Conservation (phyloP, 1,139 yeast species). For the Candida pseudoviswanathii region DNA sequence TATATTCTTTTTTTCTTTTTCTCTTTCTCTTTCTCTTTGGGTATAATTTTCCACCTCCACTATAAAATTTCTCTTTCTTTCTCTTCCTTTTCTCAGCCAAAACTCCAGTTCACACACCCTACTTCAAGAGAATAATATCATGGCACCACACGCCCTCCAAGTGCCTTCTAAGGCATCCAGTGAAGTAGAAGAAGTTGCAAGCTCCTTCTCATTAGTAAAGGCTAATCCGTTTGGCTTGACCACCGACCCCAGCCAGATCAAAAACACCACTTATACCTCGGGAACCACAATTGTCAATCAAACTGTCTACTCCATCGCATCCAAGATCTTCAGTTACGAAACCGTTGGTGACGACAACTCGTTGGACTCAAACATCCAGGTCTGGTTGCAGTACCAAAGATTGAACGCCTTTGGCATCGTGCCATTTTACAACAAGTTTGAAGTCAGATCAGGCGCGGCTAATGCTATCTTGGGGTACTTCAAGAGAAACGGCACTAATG, state of each 20-base stretch:
- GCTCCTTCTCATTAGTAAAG: conserved; percentile 15
- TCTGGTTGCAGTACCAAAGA: conserved; percentile 61
- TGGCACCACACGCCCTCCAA: conserved; percentile 10
- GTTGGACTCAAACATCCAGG: conserved; percentile 59
- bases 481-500: conserved; percentile 39
- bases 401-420: conserved; percentile 56
- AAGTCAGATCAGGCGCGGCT: conserved; percentile 86
- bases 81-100: background rate
- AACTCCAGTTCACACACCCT: background rate
- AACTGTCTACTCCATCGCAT: conserved; percentile 62
- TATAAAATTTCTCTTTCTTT: background rate
- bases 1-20: background rate
- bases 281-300: conserved; percentile 68
- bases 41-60: background rate
- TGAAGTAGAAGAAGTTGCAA: conserved; percentile 7
- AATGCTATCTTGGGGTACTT: conserved; percentile 76
- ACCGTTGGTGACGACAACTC: conserved; percentile 63
- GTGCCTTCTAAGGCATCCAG: background rate
- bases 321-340: conserved; percentile 70
- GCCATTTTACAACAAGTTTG: conserved; percentile 62
- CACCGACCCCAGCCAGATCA: conserved; percentile 55
- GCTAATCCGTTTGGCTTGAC: conserved; percentile 59
- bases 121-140: conserved; percentile 1
- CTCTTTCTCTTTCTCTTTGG: background rate
- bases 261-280: conserved; percentile 57